These are phyloP conservation scores for Microcyclospora tardicrescens DNA, from an alignment of 2,329 filamentous ascomycete genomes.

Conservation along the genomic window DNA sequence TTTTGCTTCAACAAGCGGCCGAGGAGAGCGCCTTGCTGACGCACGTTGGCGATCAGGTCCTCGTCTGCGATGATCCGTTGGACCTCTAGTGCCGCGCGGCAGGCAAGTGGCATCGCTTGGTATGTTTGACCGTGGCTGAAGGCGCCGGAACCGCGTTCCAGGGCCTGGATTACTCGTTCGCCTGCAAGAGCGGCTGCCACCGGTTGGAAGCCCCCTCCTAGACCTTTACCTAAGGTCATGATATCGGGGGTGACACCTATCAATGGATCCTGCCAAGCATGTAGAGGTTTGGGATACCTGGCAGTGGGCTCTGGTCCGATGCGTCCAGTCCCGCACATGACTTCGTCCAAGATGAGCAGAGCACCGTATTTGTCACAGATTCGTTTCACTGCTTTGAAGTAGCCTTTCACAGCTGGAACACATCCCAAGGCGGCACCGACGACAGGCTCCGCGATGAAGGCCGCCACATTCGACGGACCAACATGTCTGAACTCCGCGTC, in stretches of 20 bases:
- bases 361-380: conserved; percentile 60
- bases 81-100: conserved; percentile 50
- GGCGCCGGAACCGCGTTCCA: conserved; percentile 32
- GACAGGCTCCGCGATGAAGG: conserved; percentile 61
- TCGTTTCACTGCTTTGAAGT: conserved; percentile 53
- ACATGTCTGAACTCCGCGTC: conserved; percentile 52
- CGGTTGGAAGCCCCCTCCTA: conserved; percentile 51
- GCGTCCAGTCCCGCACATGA: conserved; percentile 57
- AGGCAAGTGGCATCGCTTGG: conserved; percentile 47
- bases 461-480: conserved; percentile 53
- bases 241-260: conserved; percentile 50
- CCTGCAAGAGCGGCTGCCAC: conserved; percentile 48
- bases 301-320: conserved; percentile 32
- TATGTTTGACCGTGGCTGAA: conserved; percentile 53
- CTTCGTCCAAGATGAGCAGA: conserved; percentile 66
- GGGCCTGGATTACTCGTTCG: conserved; percentile 36
- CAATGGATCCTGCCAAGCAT: conserved; percentile 46
- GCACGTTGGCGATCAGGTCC: conserved; percentile 46
- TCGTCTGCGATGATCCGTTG: conserved; percentile 46
- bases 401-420: conserved; percentile 52
- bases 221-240: conserved; percentile 52
- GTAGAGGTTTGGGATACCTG: conserved; percentile 27
- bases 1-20: conserved; percentile 30
- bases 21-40: conserved; percentile 39
- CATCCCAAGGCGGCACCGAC: conserved; percentile 60